phyloP scores from a whole-genome alignment of 768 basidiomycete species.

The Russula earlei region DNA sequence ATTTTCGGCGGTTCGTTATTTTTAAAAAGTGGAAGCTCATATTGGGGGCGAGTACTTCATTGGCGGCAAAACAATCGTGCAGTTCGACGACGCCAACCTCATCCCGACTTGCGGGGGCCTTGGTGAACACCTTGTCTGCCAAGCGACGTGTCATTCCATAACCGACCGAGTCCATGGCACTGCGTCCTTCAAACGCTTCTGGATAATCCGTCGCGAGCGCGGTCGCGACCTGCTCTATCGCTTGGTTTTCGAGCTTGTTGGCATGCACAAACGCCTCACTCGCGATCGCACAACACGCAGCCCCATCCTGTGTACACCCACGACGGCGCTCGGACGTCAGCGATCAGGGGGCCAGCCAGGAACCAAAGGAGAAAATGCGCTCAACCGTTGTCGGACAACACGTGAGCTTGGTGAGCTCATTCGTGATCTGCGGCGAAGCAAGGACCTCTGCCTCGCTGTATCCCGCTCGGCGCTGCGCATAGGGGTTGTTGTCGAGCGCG shows the following conservation, averaged over 20 bases:
- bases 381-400: constrained; percentile 68
- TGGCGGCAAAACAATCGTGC: constrained; percentile 79
- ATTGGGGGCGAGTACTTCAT: constrained; percentile 45
- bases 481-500: constrained; percentile 74
- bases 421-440: constrained; percentile 56
- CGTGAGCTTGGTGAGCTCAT: constrained; percentile 74
- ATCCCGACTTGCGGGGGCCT: constrained; percentile 60
- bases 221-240: constrained; percentile 69
- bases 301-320: constrained; percentile 45
- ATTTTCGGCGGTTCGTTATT: too few relatives aligned
- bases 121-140: constrained; percentile 58
- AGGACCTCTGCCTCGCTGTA: constrained; percentile 71
- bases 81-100: constrained; percentile 79
- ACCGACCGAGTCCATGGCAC: constrained; percentile 73
- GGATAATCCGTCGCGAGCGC: constrained; percentile 58
- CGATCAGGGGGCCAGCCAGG: too few relatives aligned
- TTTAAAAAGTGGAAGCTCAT: too few relatives aligned
- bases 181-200: constrained; percentile 52
- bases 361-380: background rate
- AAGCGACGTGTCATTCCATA: constrained; percentile 64
- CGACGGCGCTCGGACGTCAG: too few relatives aligned
- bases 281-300: constrained; percentile 66
- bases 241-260: constrained; percentile 73
- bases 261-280: constrained; percentile 69
- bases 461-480: constrained; percentile 75